A percentile compares a stretch with the other conserved stretches of the same genome.
These are phyloP conservation scores for Cryoendolithus antarcticus DNA, from an alignment of 2,329 filamentous ascomycete genomes.

Conservation along the genomic window DNA sequence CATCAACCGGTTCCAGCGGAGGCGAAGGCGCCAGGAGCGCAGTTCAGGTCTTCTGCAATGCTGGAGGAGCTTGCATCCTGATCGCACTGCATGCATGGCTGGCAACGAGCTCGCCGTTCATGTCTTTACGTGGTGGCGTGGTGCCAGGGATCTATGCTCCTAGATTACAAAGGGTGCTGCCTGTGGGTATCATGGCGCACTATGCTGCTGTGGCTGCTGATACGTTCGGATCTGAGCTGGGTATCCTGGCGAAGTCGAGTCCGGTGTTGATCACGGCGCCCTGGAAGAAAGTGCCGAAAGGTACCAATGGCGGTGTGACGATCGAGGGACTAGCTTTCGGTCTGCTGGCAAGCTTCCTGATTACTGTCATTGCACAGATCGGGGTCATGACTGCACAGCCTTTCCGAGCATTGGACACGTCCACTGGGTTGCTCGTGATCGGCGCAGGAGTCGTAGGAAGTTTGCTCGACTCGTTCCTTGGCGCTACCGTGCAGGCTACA, in stretches of 20 bases:
- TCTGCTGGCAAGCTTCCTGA: constrained; percentile 33
- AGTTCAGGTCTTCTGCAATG: constrained; percentile 85
- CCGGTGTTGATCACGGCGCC: constrained; percentile 80
- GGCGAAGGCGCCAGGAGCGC: constrained; percentile 76
- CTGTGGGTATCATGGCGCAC: constrained; percentile 39
- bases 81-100: constrained; percentile 40
- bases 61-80: constrained; percentile 59
- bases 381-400: constrained; percentile 11
- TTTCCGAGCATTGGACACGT: constrained; percentile 7
- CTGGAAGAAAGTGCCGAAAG: constrained; percentile 68
- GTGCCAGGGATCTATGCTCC: constrained; percentile 30
- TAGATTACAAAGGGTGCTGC: constrained; percentile 27
- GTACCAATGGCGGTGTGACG: constrained; percentile 90
- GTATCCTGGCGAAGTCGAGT: constrained; percentile 64
- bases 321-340: constrained; percentile 47
- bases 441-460: constrained; percentile 68
- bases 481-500: constrained; percentile 71
- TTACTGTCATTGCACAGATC: constrained; percentile 55
- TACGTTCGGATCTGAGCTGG: constrained; percentile 89
- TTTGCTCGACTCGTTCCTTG: constrained; percentile 75
- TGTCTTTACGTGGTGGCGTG: constrained; percentile 16
- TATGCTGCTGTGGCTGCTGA: constrained; percentile 88
- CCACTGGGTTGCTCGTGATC: constrained; percentile 35
- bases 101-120: constrained; percentile 22
- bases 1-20: constrained; percentile 57